Evolutionary conservation across 2,329 filamentous ascomycete genomes (phyloP), one percentile per base, ranked within the genome.

Genomic region (Ophiostoma pallidulum): DNA sequence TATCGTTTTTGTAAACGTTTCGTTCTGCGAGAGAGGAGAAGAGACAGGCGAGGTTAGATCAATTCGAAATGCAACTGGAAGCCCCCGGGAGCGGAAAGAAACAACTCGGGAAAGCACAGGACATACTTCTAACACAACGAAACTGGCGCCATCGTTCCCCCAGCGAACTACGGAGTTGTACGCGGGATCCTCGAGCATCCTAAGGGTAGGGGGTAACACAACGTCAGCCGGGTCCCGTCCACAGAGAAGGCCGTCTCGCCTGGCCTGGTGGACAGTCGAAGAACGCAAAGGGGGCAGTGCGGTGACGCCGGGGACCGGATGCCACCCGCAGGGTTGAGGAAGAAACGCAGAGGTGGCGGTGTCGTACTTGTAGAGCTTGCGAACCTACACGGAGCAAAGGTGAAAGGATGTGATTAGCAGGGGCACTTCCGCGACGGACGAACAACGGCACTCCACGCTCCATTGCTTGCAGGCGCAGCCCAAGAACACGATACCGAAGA

Each of bases 1-100:
- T 58, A 98, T 94, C 33, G 86, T 85, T 64, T 96, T 95, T 19
- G 92, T 97, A 62, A 98, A 98, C 65, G 94, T 95, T 65, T 97
- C 91, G 65, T 94, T 94, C 91, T 96, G 64, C 22, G 50, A 60
- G 52, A 60, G 57, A 47, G 40, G 36, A 8, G 12, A 39, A 26
- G 4, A 26, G 19, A 16, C 29, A 28, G 28, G 24, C 16, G 7
- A 10, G 3, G 45, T 32, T 42, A 37, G 38, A 16, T n/a, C 19
- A 24, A 5, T n/a, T 14, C 28, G 32, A n/a, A n/a, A 29, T 41
- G 13, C 6, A 29, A n/a, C 9, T 31, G 45, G 32, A 19, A 13
- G 33, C 14, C 22, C 40, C 13, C 20, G 18, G 10, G 9, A 8
- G 3, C 8, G 14, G 13, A 29, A 18, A 12, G n/a, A 16, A 7